A percentile compares a stretch with the other conserved stretches of the same genome.
Conservation (phyloP, 2,329 filamentous ascomycete genomes). For the Neobulgaria alba region DNA sequence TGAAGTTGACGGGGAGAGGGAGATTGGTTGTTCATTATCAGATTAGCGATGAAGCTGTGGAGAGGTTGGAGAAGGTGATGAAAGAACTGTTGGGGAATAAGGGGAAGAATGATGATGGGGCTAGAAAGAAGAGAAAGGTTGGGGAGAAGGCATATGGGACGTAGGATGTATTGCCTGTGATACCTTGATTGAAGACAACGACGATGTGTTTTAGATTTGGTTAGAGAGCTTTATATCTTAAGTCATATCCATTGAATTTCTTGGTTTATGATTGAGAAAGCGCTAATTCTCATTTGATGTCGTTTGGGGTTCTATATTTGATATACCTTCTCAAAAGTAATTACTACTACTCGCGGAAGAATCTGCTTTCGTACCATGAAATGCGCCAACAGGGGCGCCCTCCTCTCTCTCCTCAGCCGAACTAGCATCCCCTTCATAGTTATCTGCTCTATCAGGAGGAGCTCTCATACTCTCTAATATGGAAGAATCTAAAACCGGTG, state of each 20-base stretch:
- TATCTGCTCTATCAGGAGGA: conserved; percentile 39
- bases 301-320: no score
- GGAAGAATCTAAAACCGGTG: conserved; percentile 55
- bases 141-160: conserved; percentile 27
- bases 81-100: conserved; percentile 23
- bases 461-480: conserved; percentile 54
- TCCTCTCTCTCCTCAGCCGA: conserved; percentile 31
- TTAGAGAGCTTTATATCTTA: no score
- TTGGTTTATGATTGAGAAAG: no score
- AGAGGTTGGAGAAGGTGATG: conserved; percentile 39
- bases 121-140: conserved; percentile 12
- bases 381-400: conserved; percentile 19
- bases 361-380: neutral
- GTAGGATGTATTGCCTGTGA: no score
- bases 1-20: conserved; percentile 43
- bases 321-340: neutral
- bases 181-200: no score
- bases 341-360: neutral
- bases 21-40: conserved; percentile 64
- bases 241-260: no score
- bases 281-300: no score
- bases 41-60: conserved; percentile 51
- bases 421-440: conserved; percentile 34
- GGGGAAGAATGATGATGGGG: conserved; percentile 3
- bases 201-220: no score